phyloP scores from a whole-genome alignment of 257 asterid genomes.

The Solanum pimpinellifolium region DNA sequence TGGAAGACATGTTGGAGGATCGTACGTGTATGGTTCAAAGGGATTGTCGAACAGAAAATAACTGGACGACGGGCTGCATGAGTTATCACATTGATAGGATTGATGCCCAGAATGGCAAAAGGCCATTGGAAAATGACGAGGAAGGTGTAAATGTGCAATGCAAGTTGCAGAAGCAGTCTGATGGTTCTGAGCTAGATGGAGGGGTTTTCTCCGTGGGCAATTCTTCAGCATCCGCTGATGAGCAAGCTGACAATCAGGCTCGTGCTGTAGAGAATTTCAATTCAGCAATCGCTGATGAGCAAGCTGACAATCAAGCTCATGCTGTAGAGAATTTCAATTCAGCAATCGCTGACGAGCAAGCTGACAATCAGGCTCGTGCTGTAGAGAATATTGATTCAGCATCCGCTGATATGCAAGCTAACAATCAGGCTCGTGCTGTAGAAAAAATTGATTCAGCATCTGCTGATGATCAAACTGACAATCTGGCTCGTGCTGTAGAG shows the following conservation, averaged over 20 bases:
- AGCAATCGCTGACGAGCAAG: not conserved
- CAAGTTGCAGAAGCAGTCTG: conserved; percentile 38
- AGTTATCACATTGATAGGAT: conserved; percentile 37
- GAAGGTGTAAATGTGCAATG: conserved; percentile 18
- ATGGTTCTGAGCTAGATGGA: conserved; percentile 5
- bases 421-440: not conserved
- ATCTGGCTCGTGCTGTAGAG: not conserved
- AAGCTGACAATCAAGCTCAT: not conserved
- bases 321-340: too few relatives aligned
- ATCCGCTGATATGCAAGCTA: not conserved
- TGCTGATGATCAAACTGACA: not conserved
- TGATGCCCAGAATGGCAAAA: conserved; percentile 34
- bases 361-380: not conserved
- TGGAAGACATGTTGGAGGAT: conserved; percentile 68
- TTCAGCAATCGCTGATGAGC: conserved; percentile 1
- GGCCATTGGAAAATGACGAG: conserved; percentile 39
- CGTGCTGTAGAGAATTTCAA: not conserved
- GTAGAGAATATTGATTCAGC: conserved; percentile 26
- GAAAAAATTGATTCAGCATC: not conserved
- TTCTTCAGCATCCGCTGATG: not conserved
- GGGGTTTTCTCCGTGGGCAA: conserved; percentile 18
- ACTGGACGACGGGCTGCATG: conserved; percentile 58
- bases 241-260: not conserved
- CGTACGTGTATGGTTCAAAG: conserved; percentile 60
- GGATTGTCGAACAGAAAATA: conserved; percentile 46